Base-by-base conservation (phyloP, 2,329 filamentous ascomycete species). In the Ceratocystiopsis sp. region DNA sequence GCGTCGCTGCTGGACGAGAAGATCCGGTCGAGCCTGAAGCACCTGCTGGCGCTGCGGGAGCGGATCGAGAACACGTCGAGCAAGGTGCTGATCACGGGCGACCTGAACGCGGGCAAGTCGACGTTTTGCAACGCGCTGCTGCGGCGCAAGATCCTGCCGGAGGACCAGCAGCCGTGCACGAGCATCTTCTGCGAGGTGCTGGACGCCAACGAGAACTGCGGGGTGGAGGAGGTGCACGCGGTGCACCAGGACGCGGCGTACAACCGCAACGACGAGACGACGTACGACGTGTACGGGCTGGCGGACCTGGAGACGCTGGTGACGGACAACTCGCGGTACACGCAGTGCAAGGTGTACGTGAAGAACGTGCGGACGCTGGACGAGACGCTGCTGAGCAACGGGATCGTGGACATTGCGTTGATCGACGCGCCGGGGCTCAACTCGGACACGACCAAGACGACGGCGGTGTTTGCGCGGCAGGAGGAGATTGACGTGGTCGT, bases 401-500 rank as follows among this genome's bases (percentile, higher is more conserved):
- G 91, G 12, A 87, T 96, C 1, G 91, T 98, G 37, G 91, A 98
- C 55, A 98, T 98, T 57, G 87, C 91, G 1, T 71, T 98, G 42
- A 98, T 98, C 51, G 91, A 98, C 60, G 91, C 91, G 0, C 91
- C 91, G 2, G 91, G 91, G 29, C 69, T 98, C 42, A 98, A 98
- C 61, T 85, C 84, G 18, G 89, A 98, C 58, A 96, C 89, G 1
- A 78, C 94, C 38, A 93, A 96, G 64, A 98, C 91, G 0, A 98
- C 91, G 1, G 91, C 91, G 17, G 83, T 98, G 8, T 98, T 98
- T 59, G 91, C 91, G 19, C 73, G 91, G 45, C 91, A 98, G 57
- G 91, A 98, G 59, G 91, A 98, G 61, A 98, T 98, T 49, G 91
- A 98, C 53, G 91, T 98, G 0, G 91, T 98, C 1, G 87, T 98